A percentile compares a stretch with the other conserved stretches of the same genome.
Evolutionary conservation across 495 filamentous ascomycete species (phyloP).

Genomic region (Collariella sp.): DNA sequence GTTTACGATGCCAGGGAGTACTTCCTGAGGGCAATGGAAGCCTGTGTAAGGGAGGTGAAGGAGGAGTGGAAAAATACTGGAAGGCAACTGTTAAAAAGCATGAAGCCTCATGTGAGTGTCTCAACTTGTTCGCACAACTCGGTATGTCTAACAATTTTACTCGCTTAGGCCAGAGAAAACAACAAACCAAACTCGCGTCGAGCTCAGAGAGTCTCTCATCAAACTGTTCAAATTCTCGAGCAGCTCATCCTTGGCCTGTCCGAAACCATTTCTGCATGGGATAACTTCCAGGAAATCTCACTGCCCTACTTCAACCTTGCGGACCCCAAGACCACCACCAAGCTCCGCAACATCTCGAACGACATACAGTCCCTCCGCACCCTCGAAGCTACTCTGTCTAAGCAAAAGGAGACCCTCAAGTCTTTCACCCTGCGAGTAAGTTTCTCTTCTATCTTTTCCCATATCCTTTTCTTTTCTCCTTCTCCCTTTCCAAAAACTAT

Average conservation of each 20-base stretch:
- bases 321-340: background rate
- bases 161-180: background rate
- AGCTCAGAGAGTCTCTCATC: background rate
- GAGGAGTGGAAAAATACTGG: conserved; percentile 13
- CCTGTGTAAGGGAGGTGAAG: conserved; percentile 1
- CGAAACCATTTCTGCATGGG: conserved; percentile 7
- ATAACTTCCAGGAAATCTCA: conserved; percentile 9
- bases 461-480: background rate
- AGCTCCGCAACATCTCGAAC: conserved; percentile 6
- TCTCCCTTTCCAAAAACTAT: background rate
- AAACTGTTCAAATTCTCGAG: conserved; percentile 6
- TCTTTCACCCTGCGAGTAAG: conserved; percentile 1
- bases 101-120: conserved; percentile 8
- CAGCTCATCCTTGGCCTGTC: conserved; percentile 5
- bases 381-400: background rate
- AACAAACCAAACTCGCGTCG: background rate
- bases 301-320: conserved; percentile 14
- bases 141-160: background rate
- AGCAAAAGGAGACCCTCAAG: conserved; percentile 2
- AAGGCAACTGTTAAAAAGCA: background rate
- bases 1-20: conserved; percentile 12
- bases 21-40: conserved; percentile 12
- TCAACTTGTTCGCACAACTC: background rate
- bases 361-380: conserved; percentile 9
- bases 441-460: background rate